phyloP scores from a whole-genome alignment of 768 basidiomycete genomes.

The Macrocybe gigantea region DNA sequence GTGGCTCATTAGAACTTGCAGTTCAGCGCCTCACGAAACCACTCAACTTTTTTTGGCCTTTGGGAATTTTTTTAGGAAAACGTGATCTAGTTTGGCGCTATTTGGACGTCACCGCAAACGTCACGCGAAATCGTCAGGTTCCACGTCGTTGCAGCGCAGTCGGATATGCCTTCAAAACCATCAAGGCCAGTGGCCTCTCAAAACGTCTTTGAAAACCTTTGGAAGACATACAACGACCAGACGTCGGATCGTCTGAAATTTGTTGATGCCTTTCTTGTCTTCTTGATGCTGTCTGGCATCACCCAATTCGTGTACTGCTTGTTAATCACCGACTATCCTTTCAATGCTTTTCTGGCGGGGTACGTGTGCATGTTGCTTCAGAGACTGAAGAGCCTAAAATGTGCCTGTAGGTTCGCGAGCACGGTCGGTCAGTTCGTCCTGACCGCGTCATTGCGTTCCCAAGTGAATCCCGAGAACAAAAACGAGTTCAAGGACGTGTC shows the following conservation, averaged over 20 bases:
- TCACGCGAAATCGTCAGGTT: background rate
- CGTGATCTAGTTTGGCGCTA: slow-evolving; percentile 6
- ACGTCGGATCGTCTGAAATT: slow-evolving; percentile 87
- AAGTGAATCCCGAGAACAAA: slow-evolving; percentile 85
- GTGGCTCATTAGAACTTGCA: slow-evolving; percentile 16
- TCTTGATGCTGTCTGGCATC: slow-evolving; percentile 88
- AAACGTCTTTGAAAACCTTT: slow-evolving; percentile 51
- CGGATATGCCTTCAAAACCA: slow-evolving; percentile 30
- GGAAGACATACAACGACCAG: slow-evolving; percentile 69
- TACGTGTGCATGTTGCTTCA: slow-evolving; percentile 29
- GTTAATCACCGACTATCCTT: slow-evolving; percentile 88
- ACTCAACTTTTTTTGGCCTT: background rate
- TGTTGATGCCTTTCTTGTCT: slow-evolving; percentile 88
- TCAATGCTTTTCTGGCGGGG: slow-evolving; percentile 97
- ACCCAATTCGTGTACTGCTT: slow-evolving; percentile 90
- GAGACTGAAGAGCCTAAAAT: background rate
- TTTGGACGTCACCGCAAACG: too few species aligned
- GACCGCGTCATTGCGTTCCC: slow-evolving; percentile 84
- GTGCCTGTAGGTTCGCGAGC: slow-evolving; percentile 70
- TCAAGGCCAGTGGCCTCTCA: slow-evolving; percentile 18
- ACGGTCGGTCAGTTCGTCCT: slow-evolving; percentile 97
- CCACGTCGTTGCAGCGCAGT: slow-evolving; percentile 25
- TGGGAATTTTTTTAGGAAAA: slow-evolving; percentile 2
- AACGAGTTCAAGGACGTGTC: slow-evolving; percentile 85
- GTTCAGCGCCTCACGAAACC: slow-evolving; percentile 4